These are phyloP conservation scores for Lumnitzera racemosa DNA, from an alignment of 345 rosid genomes.

Conservation along the genomic window DNA sequence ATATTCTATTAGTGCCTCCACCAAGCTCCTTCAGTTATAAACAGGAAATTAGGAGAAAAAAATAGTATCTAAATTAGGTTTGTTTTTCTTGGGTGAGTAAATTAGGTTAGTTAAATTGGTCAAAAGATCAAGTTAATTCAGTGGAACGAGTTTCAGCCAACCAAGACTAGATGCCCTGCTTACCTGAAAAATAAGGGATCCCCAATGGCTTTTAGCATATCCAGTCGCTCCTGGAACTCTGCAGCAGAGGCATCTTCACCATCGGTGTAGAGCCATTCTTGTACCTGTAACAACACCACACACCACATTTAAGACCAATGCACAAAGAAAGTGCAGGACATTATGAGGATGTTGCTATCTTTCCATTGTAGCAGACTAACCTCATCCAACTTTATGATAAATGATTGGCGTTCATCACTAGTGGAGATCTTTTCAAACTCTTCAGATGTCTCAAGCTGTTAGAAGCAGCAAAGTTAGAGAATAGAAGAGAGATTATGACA, in stretches of 20 bases:
- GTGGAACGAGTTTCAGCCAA: background rate
- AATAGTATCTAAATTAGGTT: no score
- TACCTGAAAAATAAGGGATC: constrained; percentile 82
- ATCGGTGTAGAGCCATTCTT: constrained; percentile 96
- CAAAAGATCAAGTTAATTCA: background rate
- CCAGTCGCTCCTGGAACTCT: constrained; percentile 63
- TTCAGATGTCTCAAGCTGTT: constrained; percentile 71
- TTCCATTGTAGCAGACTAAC: constrained; percentile 20
- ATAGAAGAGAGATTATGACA: constrained; percentile 2
- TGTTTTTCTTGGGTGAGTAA: no score
- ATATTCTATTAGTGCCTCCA: background rate
- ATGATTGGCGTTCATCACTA: constrained; percentile 67
- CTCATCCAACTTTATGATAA: constrained; percentile 85
- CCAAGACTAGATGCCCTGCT: constrained; percentile 1
- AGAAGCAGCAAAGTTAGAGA: constrained; percentile 6
- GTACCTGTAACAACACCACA: constrained; percentile 43
- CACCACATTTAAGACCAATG: background rate
- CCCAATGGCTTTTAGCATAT: constrained; percentile 61
- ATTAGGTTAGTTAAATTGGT: no score
- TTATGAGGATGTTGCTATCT: background rate
- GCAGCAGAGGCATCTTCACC: constrained; percentile 88
- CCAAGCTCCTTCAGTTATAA: no score
- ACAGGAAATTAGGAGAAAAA: no score
- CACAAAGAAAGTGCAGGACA: background rate
- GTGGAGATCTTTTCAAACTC: constrained; percentile 68